Base-by-base conservation (phyloP, 2,329 filamentous ascomycete species). In the Arthrobotrys sinensis region DNA sequence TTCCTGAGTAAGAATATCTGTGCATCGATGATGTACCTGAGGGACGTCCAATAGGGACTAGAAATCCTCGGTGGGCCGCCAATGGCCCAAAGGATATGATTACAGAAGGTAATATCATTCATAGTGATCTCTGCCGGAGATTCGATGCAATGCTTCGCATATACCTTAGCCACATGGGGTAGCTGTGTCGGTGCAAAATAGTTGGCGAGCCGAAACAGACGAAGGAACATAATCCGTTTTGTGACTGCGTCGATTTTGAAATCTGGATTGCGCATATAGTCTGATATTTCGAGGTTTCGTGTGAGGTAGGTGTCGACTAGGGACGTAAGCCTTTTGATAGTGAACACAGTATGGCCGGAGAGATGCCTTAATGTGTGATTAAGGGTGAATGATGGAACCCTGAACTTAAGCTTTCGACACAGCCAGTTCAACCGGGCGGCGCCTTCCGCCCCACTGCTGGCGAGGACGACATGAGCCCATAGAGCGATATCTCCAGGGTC, bases 71-170 rank as follows among this genome's bases (percentile, higher is more conserved):
- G 75, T 5, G 62, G 68, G 8, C 34, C 24, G 14, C 62, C 53
- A 12, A 78, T 78, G 3, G 75, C 52, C 60, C 68, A 71, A 8
- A 78, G 52, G 12, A 78, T 78, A n/a, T 78, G 75, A 16, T 78
- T 78, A 11, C 50, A 71, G 11, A 78, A 78, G 19, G 53, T 50
- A 7, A 78, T 62, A 45, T 78, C 75, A 43, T 78, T 60, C 50
- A 66, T 72, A 4, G 66, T 52, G 36, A 78, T 68, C 28, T 66
- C 53, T 1, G 75, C 75, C 1, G 67, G 67, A 11, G 50, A 12
- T 12, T 78, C 75, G 36, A 78, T 78, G 21, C 57, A 78, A 48
- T 78, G 67, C n/a, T 72, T 78, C 11, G 67, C 67, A 40, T 78
- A 78, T 4, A 72, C 38, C 28, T 64, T 63, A 10, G 75, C 75